phyloP scores from a whole-genome alignment of 2,329 filamentous ascomycete genomes.

The Colletotrichum sp. region DNA sequence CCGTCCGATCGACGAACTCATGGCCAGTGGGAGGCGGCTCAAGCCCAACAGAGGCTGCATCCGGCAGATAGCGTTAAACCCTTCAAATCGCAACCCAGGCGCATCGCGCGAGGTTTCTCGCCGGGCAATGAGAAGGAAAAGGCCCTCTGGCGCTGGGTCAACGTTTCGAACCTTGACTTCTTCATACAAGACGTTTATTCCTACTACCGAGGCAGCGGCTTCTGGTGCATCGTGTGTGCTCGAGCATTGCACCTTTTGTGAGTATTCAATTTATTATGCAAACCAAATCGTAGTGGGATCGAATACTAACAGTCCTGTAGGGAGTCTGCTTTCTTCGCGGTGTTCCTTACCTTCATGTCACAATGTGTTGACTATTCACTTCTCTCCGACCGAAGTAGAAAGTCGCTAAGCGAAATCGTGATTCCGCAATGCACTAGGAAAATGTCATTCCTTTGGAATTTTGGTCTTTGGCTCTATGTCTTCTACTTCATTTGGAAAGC shows the following conservation, averaged over 20 bases:
- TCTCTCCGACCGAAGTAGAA: constrained; percentile 64
- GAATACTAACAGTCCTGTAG: constrained; percentile 40
- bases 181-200: constrained; percentile 87
- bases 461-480: constrained; percentile 82
- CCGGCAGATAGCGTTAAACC: constrained; percentile 36
- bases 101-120: constrained; percentile 31
- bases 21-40: constrained; percentile 60
- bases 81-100: constrained; percentile 27
- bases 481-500: constrained; percentile 86
- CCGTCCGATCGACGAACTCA: constrained; percentile 48
- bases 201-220: constrained; percentile 83
- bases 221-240: constrained; percentile 82
- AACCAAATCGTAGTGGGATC: neutral
- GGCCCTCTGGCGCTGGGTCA: constrained; percentile 92
- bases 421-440: constrained; percentile 76
- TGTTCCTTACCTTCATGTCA: constrained; percentile 81
- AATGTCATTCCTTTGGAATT: constrained; percentile 78
- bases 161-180: constrained; percentile 86
- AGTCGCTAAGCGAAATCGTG: constrained; percentile 56
- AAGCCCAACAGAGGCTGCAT: constrained; percentile 57
- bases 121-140: constrained; percentile 64
- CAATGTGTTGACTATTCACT: constrained; percentile 85
- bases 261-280: constrained; percentile 35
- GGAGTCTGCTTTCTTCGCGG: constrained; percentile 82
- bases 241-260: constrained; percentile 76